Evolutionary conservation across 768 basidiomycete genomes (phyloP), one percentile per base, ranked within the genome.

Genomic region (Termitomyces sp.): DNA sequence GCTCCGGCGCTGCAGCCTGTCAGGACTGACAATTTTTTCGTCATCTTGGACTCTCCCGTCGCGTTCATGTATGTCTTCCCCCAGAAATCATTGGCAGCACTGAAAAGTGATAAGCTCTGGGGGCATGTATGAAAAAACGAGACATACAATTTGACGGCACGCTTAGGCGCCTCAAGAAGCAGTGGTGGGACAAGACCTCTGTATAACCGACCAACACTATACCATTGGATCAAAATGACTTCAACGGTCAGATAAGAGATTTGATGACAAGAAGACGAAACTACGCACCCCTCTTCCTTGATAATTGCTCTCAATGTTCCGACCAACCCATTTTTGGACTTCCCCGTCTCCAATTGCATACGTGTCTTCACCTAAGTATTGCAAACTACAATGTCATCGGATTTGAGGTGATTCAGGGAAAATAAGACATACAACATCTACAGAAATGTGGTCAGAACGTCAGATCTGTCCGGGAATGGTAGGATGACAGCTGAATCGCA

Each of bases 1-100:
- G 95, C 97, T 57, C 97, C 97, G 15, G 97, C 97, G 47, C 83
- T 85, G 65, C 90, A 94, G 7, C 97, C 97, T 0, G 96, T 99
- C 49, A 93, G 57, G 61, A 95, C 80, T 2, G 94, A 91, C n/a
- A 99, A 68, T 8, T 80, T 70, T 63, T 93, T 92, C 5, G 87
- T 93, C 92, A 97, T 98, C 68, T 93, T 88, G 46, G 75, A 66
- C 63, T 88, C 80, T 32, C 93, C 94, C 10, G 83, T 66, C 14
- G 83, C 45, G 0, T 67, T 60, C 51, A 87, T 62, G 69, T 78
- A 93, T 0, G 80, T 87, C 69, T 88, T 91, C 2, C 95, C 95
- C 97, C 97, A 98, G 68, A 90, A 97, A 64, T 95, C 96, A 75
- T 95, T 95, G 9, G 90, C 79, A 24, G 91, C 90, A 61, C 85